These are phyloP conservation scores for Ceratopteris richardii DNA, from an alignment of 75 land plant genomes.

Conservation along the genomic window DNA sequence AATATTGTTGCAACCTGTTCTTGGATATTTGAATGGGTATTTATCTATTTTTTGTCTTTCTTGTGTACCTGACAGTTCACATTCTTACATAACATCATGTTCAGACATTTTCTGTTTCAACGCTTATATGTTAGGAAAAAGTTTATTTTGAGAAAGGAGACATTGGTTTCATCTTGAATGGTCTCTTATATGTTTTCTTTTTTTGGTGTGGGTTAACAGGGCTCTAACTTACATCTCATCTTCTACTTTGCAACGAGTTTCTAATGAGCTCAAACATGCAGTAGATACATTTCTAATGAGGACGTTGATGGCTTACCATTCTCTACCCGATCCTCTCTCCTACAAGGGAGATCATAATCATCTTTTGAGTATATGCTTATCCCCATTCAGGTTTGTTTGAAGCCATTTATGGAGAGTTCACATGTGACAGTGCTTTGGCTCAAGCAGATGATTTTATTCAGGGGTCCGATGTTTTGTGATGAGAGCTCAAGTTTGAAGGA, in stretches of 20 bases:
- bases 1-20: slow-evolving; percentile 78
- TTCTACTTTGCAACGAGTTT: slow-evolving; percentile 35
- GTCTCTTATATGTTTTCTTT: no score
- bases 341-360: slow-evolving; percentile 70
- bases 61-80: neutral
- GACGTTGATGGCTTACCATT: slow-evolving; percentile 66
- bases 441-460: slow-evolving; percentile 5
- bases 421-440: neutral
- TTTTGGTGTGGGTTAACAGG: no score
- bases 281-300: slow-evolving; percentile 63
- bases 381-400: slow-evolving; percentile 65
- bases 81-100: neutral
- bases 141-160: no score
- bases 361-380: slow-evolving; percentile 64
- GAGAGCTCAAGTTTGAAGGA: slow-evolving; percentile 78
- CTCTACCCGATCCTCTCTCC: slow-evolving; percentile 62
- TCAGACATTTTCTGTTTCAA: no score
- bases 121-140: no score
- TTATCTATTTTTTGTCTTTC: neutral
- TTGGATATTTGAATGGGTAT: slow-evolving; percentile 78
- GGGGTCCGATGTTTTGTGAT: slow-evolving; percentile 69
- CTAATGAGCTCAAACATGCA: slow-evolving; percentile 35
- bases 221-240: slow-evolving; percentile 65
- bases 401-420: neutral
- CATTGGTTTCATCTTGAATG: no score